Evolutionary conservation across 2,329 filamentous ascomycete genomes (phyloP).

Genomic region (Sporothrix protearum): DNA sequence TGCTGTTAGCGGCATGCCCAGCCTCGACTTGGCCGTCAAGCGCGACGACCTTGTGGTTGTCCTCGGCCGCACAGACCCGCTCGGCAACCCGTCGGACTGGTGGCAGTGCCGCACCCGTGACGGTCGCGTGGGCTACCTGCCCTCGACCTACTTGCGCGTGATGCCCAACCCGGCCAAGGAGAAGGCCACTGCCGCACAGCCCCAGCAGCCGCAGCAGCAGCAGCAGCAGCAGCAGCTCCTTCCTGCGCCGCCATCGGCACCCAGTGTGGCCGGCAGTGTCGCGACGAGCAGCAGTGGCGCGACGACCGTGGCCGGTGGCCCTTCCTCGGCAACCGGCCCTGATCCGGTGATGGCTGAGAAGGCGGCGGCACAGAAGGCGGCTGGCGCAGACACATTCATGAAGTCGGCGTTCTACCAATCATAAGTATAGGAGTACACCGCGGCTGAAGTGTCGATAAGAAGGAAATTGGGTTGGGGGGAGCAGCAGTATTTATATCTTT

Average conservation of each 20-base stretch:
- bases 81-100: conserved; percentile 92
- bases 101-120: conserved; percentile 92
- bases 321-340: not conserved
- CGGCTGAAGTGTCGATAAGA: not conserved
- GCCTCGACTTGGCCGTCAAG: conserved; percentile 84
- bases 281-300: conserved; percentile 44
- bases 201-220: conserved; percentile 8
- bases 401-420: conserved; percentile 58
- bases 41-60: conserved; percentile 96
- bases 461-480: not conserved
- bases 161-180: conserved; percentile 47
- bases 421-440: not conserved
- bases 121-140: conserved; percentile 86
- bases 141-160: conserved; percentile 84
- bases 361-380: conserved; percentile 25
- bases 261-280: conserved; percentile 50
- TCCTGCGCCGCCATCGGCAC: conserved; percentile 29
- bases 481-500: not conserved
- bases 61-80: conserved; percentile 84
- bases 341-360: conserved; percentile 28
- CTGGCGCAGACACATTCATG: conserved; percentile 52
- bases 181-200: not conserved
- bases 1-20: conserved; percentile 44
- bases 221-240: conserved; percentile 14
- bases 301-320: conserved; percentile 36